phyloP scores from a whole-genome alignment of 805 yeast genomes.

The Clavispora santaluciae region DNA sequence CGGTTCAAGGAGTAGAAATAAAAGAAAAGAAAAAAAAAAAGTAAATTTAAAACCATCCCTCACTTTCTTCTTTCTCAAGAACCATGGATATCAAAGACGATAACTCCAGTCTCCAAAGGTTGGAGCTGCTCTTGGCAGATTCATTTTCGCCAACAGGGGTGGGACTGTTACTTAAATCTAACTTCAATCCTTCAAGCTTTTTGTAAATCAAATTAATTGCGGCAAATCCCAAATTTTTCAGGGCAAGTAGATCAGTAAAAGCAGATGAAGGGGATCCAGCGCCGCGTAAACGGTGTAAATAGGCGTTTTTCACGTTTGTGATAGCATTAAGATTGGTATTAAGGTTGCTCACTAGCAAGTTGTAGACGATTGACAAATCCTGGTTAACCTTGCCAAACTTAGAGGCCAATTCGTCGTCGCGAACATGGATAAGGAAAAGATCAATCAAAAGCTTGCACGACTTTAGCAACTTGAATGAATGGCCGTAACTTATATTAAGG shows the following conservation, averaged over 20 bases:
- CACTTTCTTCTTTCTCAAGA: conserved; percentile 26
- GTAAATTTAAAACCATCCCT: conserved; percentile 29
- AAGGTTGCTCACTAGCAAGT: conserved; percentile 22
- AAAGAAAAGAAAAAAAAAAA: background rate
- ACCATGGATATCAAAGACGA: conserved; percentile 20
- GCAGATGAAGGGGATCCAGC: background rate
- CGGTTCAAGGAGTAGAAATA: background rate
- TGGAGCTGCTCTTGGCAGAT: conserved; percentile 1
- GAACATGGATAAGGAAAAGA: conserved; percentile 17
- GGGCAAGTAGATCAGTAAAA: background rate
- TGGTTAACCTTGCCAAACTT: conserved; percentile 32
- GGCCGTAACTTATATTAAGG: conserved; percentile 30
- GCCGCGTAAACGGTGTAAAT: background rate
- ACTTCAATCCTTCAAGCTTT: conserved; percentile 22
- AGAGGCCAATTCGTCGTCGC: conserved; percentile 22
- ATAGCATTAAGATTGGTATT: conserved; percentile 14
- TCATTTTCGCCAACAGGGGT: conserved; percentile 2
- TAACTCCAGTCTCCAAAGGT: conserved; percentile 16
- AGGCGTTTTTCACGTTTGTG: conserved; percentile 10
- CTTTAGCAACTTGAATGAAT: conserved; percentile 31
- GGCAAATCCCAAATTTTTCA: conserved; percentile 20
- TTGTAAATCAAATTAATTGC: conserved; percentile 19
- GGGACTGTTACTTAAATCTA: conserved; percentile 20
- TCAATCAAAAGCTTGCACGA: conserved; percentile 34
- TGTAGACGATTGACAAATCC: conserved; percentile 33